Evolutionary conservation across 2,329 filamentous ascomycete species (phyloP), one percentile per base, ranked within the genome.

Genomic region (Talaromyces sp.): DNA sequence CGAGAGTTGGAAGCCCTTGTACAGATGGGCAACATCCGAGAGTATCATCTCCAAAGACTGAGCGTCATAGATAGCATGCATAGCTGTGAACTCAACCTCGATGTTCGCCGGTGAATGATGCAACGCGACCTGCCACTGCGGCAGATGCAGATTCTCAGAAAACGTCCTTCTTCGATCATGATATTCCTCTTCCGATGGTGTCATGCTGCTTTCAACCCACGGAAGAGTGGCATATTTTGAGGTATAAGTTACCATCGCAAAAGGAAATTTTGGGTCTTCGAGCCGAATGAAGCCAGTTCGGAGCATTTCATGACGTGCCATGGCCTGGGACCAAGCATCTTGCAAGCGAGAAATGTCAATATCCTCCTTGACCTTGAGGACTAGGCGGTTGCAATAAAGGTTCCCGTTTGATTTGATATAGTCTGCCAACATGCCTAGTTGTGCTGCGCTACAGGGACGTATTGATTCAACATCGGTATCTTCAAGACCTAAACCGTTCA

Each of bases 1-100:
- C 13, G 61, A 17, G 4, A 63, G 67, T 7, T 67, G 56, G 1
- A 66, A 60, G 3, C 72, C 75, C 8, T 72, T 66, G 38, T 85
- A 81, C 11, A 75, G 71, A 40, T 70, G 71, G 1, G 77, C 71
- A 13, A 96, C 80, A 69, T 90, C 86, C 0, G 80, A 72, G 1
- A 97, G 77, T 0, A 97, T 83, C 0, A 82, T 72, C 3, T 85
- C 81, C 11, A 97, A 79, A 8, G 92, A 93, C 47, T 87, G 83
- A 0, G 92, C 93, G 78, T 97, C 93, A 69, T 96, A 97, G 0
- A 97, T 80, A 0, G 91, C 91, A 77, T 97, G 93, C 68, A 96
- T 90, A 2, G 92, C 82, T 10, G 82, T 85, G 22, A 89, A 72
- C 53, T 83, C 77, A 47, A 87, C 73, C 5, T 72, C 65, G 3